phyloP scores from a whole-genome alignment of 257 asterid genomes.

The Primulina tabacum region DNA sequence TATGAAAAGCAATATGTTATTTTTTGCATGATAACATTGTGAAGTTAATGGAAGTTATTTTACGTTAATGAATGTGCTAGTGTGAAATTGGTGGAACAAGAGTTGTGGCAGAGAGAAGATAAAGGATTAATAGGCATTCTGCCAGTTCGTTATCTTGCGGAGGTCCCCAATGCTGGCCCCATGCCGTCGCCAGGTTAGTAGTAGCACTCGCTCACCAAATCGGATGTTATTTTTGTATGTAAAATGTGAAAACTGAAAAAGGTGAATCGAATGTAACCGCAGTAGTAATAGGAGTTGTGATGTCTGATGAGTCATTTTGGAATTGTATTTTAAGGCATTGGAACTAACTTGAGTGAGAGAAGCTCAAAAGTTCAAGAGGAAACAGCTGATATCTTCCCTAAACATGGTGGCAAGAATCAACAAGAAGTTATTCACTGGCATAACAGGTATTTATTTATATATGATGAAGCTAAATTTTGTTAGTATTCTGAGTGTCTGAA shows the following conservation, averaged over 20 bases:
- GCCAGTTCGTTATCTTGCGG: constrained; percentile 87
- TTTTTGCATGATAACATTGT: too few relatives aligned
- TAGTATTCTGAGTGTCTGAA: constrained; percentile 19
- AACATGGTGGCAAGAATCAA: constrained; percentile 66
- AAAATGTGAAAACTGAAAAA: not conserved
- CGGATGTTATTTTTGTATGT: constrained; percentile 7
- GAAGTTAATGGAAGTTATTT: not conserved
- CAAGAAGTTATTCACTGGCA: constrained; percentile 97
- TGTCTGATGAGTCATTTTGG: constrained; percentile 18
- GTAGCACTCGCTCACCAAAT: not conserved
- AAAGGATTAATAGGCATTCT: constrained; percentile 92
- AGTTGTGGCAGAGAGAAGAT: constrained; percentile 98
- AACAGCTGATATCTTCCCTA: constrained; percentile 50
- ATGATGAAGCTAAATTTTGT: constrained; percentile 17
- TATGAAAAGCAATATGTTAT: too few relatives aligned
- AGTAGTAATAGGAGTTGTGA: constrained; percentile 14
- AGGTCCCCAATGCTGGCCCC: constrained; percentile 45
- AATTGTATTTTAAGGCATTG: constrained; percentile 38
- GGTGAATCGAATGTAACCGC: constrained; percentile 1
- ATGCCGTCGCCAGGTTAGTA: constrained; percentile 57
- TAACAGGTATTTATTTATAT: constrained; percentile 31
- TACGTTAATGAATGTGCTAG: constrained; percentile 36
- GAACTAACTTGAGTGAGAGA: constrained; percentile 45
- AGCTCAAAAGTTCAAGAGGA: constrained; percentile 56
- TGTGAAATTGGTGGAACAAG: constrained; percentile 96